A percentile compares a stretch with the other conserved stretches of the same genome.
Evolutionary conservation across 331 rosid species (phyloP).

Genomic region (Rhamnella rubrinervis): DNA sequence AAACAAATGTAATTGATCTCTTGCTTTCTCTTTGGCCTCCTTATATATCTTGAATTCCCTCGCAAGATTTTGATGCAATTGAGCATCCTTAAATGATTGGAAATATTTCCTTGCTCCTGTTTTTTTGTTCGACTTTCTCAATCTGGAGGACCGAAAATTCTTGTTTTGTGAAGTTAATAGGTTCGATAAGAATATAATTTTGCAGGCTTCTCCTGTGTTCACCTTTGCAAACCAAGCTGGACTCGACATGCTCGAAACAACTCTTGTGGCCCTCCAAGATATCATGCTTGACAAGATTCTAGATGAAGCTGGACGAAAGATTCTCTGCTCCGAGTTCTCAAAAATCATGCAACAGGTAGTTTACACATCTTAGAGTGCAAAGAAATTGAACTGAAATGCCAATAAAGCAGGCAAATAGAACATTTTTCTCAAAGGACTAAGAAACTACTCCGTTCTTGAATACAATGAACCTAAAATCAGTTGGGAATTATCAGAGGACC

Average conservation of each 20-base stretch:
- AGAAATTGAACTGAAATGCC: neutral
- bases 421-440: neutral
- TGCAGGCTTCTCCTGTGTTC: conserved; percentile 88
- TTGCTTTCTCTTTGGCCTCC: neutral
- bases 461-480: no score
- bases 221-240: conserved; percentile 97
- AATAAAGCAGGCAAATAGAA: neutral
- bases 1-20: conserved; percentile 53
- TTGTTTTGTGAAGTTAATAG: neutral
- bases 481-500: neutral
- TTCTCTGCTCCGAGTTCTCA: conserved; percentile 86
- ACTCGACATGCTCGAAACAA: conserved; percentile 94
- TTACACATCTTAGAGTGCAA: neutral
- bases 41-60: neutral
- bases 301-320: conserved; percentile 78
- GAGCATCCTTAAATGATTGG: neutral
- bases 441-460: neutral
- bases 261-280: conserved; percentile 93
- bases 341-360: conserved; percentile 94
- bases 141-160: no score
- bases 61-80: neutral
- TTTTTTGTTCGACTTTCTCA: no score
- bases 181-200: neutral
- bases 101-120: neutral
- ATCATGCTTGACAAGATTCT: conserved; percentile 93